Percentiles rank a stretch among this genome's conserved stretches.
phyloP scores from a whole-genome alignment of 768 basidiomycete species.

The Cystofilobasidium macerans region DNA sequence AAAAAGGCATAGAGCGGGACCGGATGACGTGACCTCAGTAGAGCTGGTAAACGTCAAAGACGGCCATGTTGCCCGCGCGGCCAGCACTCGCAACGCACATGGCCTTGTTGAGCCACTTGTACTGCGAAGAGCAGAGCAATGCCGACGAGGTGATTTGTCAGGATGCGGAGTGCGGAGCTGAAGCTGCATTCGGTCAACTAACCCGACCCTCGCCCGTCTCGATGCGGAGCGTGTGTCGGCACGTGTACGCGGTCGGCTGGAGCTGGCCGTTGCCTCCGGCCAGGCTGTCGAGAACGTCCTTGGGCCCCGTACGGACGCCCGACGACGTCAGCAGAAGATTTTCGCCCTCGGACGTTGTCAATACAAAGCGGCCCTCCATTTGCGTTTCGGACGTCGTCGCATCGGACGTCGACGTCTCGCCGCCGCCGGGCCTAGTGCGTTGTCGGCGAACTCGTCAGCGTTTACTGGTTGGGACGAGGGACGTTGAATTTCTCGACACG shows the following conservation, averaged over 20 bases:
- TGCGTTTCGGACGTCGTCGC: neutral
- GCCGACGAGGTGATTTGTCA: too few species aligned
- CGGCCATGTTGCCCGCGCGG: conserved; percentile 27
- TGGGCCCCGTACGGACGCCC: conserved; percentile 29
- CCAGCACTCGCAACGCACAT: conserved; percentile 29
- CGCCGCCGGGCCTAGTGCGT: neutral
- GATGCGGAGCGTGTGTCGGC: conserved; percentile 26
- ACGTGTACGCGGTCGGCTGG: conserved; percentile 24
- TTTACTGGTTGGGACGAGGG: conserved; percentile 31
- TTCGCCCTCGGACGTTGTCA: conserved; percentile 12
- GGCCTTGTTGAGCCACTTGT: conserved; percentile 30
- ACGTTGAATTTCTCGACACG: neutral
- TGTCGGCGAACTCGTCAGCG: conserved; percentile 45
- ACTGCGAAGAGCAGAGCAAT: conserved; percentile 6
- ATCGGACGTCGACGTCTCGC: neutral
- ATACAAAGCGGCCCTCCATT: neutral
- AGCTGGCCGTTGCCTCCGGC: conserved; percentile 30
- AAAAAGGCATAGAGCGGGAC: too few species aligned
- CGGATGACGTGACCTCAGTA: neutral
- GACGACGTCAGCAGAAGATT: conserved; percentile 30
- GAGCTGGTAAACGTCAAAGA: neutral
- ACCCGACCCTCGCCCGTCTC: conserved; percentile 31
- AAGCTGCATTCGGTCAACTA: neutral
- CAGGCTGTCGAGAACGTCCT: conserved; percentile 29
- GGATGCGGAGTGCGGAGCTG: neutral